Evolutionary conservation across 192 early-diverging fungal species (phyloP).

Genomic region (Coemansia sp.): DNA sequence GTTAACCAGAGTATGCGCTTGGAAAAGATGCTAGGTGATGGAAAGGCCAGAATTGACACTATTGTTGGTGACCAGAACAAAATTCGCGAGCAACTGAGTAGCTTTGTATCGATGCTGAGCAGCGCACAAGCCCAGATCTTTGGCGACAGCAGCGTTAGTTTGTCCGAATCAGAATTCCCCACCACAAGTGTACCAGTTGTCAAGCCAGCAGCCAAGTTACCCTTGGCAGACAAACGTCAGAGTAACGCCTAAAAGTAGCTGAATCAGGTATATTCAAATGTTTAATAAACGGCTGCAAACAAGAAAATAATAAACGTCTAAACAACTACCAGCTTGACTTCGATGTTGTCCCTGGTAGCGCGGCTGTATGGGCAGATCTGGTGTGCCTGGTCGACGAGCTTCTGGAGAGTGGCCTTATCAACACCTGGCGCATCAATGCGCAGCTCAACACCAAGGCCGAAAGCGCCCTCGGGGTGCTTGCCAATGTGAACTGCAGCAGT

Average conservation of each 20-base stretch:
- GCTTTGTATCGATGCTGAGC: constrained; percentile 45
- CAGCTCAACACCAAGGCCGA: constrained; percentile 58
- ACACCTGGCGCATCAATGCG: constrained; percentile 50
- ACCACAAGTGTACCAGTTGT: neutral
- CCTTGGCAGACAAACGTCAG: neutral
- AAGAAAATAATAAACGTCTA: constrained; percentile 17
- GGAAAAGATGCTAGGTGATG: constrained; percentile 30
- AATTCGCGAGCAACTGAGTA: constrained; percentile 36
- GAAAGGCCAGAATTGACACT: constrained; percentile 31
- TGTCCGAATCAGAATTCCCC: neutral
- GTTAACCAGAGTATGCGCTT: constrained; percentile 48
- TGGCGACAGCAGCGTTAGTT: neutral
- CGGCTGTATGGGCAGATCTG: constrained; percentile 61
- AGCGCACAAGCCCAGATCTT: constrained; percentile 46
- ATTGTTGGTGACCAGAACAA: constrained; percentile 28
- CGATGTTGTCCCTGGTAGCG: constrained; percentile 56
- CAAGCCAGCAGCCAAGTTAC: neutral
- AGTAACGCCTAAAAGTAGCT: neutral
- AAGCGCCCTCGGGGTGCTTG: constrained; percentile 53
- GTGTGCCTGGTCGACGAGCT: constrained; percentile 55
- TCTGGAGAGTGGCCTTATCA: constrained; percentile 47
- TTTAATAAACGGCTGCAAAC: constrained; percentile 3
- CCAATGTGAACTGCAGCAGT: constrained; percentile 55
- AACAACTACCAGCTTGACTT: constrained; percentile 54
- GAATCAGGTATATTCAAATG: neutral